phyloP scores from a whole-genome alignment of 2,329 filamentous ascomycete genomes.

The Calonectria leucothoes region DNA sequence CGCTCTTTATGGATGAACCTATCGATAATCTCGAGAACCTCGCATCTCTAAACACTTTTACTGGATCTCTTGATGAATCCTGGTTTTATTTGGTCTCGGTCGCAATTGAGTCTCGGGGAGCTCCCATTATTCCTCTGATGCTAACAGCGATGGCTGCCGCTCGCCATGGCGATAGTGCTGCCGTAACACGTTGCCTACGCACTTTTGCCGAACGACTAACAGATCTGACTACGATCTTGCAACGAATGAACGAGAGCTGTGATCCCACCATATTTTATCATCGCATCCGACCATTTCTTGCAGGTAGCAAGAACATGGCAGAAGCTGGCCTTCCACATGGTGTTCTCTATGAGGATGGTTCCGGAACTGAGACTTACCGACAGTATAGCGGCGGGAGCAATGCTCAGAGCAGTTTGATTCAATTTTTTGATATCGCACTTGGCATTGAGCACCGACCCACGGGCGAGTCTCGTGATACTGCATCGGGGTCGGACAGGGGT shows the following conservation, averaged over 20 bases:
- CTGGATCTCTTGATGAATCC: constrained; percentile 93
- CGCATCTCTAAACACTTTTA: constrained; percentile 89
- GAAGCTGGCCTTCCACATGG: constrained; percentile 91
- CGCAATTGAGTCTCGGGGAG: constrained; percentile 93
- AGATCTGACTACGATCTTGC: constrained; percentile 81
- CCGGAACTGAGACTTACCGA: constrained; percentile 74
- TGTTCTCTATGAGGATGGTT: constrained; percentile 87
- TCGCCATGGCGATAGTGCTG: constrained; percentile 73
- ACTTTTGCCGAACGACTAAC: constrained; percentile 89
- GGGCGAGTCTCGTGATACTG: constrained; percentile 70
- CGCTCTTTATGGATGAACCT: constrained; percentile 84
- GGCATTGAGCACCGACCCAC: constrained; percentile 93
- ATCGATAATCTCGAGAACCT: constrained; percentile 90
- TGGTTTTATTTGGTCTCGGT: constrained; percentile 99
- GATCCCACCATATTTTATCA: constrained; percentile 96
- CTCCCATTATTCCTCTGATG: constrained; percentile 89
- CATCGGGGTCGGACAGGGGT: constrained; percentile 59
- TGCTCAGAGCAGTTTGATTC: constrained; percentile 94
- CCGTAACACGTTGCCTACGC: constrained; percentile 81
- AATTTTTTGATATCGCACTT: constrained; percentile 95
- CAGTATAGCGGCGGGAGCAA: constrained; percentile 96
- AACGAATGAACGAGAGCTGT: constrained; percentile 95
- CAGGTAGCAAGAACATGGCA: constrained; percentile 97
- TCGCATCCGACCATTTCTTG: constrained; percentile 94
- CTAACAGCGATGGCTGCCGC: constrained; percentile 86